Base-by-base conservation (phyloP, 2,329 filamentous ascomycete species). In the Fragosphaeria purpurea region DNA sequence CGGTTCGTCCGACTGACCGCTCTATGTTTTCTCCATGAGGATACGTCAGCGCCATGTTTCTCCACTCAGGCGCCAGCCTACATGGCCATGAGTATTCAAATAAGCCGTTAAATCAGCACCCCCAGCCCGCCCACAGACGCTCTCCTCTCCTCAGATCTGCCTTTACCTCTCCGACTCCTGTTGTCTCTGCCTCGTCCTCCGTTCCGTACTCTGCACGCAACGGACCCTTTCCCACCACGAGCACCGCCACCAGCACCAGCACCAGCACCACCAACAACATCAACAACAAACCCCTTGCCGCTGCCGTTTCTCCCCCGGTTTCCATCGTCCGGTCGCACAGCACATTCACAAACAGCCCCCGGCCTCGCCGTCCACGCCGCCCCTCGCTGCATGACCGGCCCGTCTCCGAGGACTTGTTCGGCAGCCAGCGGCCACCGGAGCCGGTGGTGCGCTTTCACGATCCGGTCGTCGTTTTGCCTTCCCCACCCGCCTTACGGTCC, bases 71-170 rank as follows among this genome's bases (percentile, higher is more conserved):
- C 44, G 77, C 77, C 46, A 75, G 76, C 63, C 68, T 81, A 22
- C 77, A 81, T 60, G 77, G 77, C 61, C 77, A 80, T 60, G 76
- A 80, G 60, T 80, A 76, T 58, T 78, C 76, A 34, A 63, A 64
- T 51, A 63, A 65, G 43, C 59, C 64, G 49, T 51, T 63, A 31
- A 57, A 64, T 34, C 60, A 61, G 40, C 56, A 63, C 50, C 64
- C 62, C 55, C 62, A 64, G 41, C 59, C 62, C 31, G 62, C 58
- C 41, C 60, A 58, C 53, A 57, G 61, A 55, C 67, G 66, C 41
- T 61, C 66, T n/a, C 64, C 68, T 9, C 65, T 74, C 6, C 56
- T 75, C 38, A 67, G 68, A 48, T 70, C 72, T 5, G 64, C 71
- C 35, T 61, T 73, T 41, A 61, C 67, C 8, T 38, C 47, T 3